These are phyloP conservation scores for Pinus taeda DNA, from an alignment of 75 land plant species.

Conservation along the genomic window DNA sequence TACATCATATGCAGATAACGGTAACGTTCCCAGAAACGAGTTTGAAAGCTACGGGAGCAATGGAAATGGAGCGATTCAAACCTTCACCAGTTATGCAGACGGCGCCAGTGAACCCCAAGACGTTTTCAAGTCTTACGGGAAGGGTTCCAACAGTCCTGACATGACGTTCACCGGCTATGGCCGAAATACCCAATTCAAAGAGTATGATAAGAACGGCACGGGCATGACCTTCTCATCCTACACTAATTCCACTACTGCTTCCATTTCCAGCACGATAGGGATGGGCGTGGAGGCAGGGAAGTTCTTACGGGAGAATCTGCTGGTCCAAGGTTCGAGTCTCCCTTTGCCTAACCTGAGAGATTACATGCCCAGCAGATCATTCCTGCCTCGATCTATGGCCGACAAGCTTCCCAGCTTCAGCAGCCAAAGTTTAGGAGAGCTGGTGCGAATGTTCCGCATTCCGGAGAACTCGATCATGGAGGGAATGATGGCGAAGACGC, in stretches of 20 bases:
- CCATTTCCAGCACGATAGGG: conserved; percentile 5
- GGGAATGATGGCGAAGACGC: conserved; percentile 13
- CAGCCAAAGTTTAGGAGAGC: conserved; percentile 2
- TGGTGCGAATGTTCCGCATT: conserved; percentile 13
- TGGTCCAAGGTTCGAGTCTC: conserved; percentile 38
- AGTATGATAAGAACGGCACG: conserved; percentile 24
- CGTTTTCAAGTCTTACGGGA: conserved; percentile 45
- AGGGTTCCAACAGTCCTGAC: conserved; percentile 5
- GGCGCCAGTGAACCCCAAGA: conserved; percentile 42
- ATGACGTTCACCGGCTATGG: conserved; percentile 22
- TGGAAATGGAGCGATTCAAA: conserved; percentile 26
- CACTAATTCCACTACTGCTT: conserved; percentile 8
- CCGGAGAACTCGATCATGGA: conserved; percentile 14
- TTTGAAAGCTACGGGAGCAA: conserved; percentile 38
- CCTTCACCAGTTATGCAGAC: conserved; percentile 43
- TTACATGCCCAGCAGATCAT: conserved; percentile 18
- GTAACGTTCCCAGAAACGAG: conserved; percentile 36
- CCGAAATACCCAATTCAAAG: conserved; percentile 35
- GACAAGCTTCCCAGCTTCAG: conserved; percentile 8
- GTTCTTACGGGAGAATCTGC: conserved; percentile 51
- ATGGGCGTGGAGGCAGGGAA: conserved; percentile 63
- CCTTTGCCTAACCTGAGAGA: conserved; percentile 21
- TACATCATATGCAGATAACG: conserved; percentile 30
- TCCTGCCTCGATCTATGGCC: conserved; percentile 20
- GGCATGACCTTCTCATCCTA: conserved; percentile 17